A percentile compares a stretch with the other conserved stretches of the same genome.
phyloP scores from a whole-genome alignment of 352 stramenopile species.

The Phytophthora syringae region DNA sequence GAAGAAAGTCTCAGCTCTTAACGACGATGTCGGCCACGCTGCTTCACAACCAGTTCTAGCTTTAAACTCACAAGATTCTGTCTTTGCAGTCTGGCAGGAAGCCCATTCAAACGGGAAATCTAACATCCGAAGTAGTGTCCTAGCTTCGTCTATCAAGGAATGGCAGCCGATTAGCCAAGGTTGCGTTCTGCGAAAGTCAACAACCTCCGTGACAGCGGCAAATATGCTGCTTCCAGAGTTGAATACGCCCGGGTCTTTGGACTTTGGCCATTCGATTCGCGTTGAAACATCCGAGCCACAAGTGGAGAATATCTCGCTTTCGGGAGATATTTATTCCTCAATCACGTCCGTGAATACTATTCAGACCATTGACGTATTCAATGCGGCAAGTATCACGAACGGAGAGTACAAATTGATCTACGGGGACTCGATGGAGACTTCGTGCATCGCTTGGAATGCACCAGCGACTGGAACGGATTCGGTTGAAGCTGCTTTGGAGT shows the following conservation, averaged over 20 bases:
- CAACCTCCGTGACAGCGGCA: conserved; percentile 32
- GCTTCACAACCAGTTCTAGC: conserved; percentile 39
- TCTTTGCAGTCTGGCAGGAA: conserved; percentile 61
- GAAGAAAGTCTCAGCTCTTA: conserved; percentile 41
- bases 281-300: conserved; percentile 62
- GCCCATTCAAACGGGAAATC: conserved; percentile 32
- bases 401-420: conserved; percentile 69
- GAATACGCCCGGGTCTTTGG: conserved; percentile 54
- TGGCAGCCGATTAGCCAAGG: conserved; percentile 64
- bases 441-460: conserved; percentile 70
- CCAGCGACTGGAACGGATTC: conserved; percentile 30
- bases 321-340: conserved; percentile 40
- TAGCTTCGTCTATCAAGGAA: conserved; percentile 12
- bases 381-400: conserved; percentile 47
- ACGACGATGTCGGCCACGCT: conserved; percentile 42
- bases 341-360: conserved; percentile 42
- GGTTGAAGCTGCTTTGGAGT: conserved; percentile 52
- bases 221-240: conserved; percentile 59
- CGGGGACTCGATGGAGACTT: conserved; percentile 32
- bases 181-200: conserved; percentile 56
- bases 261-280: conserved; percentile 54
- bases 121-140: conserved; percentile 44
- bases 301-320: conserved; percentile 43
- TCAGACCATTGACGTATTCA: conserved; percentile 73
- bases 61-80: conserved; percentile 7